Evolutionary conservation across 2,329 filamentous ascomycete species (phyloP).

Genomic region (Nannizzia gypsea): DNA sequence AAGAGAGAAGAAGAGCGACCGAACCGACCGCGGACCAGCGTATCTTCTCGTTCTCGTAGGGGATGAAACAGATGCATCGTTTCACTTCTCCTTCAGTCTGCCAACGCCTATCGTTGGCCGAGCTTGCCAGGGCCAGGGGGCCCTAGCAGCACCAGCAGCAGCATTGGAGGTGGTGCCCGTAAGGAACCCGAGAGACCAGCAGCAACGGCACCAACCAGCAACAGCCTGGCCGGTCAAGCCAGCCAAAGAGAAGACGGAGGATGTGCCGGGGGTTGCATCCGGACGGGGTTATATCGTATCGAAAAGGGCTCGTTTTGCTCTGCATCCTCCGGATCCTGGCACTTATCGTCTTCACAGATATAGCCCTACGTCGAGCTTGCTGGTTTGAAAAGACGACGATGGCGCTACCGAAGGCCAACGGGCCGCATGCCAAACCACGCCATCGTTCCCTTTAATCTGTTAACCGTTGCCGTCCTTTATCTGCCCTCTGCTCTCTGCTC

Average conservation of each 20-base stretch:
- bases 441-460: not conserved
- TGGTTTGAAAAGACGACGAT: no score
- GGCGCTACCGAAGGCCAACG: not conserved
- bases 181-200: no score
- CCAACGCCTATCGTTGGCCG: not conserved
- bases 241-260: not conserved
- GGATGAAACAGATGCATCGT: constrained; percentile 1
- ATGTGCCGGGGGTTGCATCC: not conserved
- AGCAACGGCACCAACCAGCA: no score
- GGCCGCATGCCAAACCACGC: not conserved
- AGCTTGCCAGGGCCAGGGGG: not conserved
- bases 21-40: not conserved
- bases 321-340: not conserved
- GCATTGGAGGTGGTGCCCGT: no score
- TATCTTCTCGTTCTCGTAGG: not conserved
- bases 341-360: not conserved
- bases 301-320: not conserved
- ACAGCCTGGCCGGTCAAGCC: not conserved
- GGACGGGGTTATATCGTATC: not conserved
- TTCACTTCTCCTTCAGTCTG: not conserved
- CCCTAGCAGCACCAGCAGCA: no score
- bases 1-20: not conserved
- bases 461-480: not conserved
- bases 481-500: not conserved
- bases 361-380: not conserved